phyloP scores from a whole-genome alignment of 768 basidiomycete species.

The Dioszegia crocea region DNA sequence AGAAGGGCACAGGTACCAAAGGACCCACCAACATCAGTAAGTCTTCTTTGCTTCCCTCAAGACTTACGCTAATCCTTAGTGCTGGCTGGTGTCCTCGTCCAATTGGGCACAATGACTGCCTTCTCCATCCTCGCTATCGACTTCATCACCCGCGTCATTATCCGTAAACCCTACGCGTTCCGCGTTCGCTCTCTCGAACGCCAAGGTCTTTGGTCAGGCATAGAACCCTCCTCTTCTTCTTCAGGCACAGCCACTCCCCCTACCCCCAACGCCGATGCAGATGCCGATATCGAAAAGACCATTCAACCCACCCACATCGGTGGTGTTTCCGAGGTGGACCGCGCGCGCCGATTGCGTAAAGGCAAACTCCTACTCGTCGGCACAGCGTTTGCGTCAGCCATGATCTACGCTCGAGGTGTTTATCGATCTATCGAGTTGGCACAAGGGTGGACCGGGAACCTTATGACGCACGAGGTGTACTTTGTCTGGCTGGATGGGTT shows the following conservation, averaged over 20 bases:
- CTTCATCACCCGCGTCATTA: constrained; percentile 34
- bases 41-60: constrained; percentile 1
- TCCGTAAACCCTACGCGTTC: constrained; percentile 21
- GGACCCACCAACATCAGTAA: constrained; percentile 40
- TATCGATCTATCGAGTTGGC: constrained; percentile 41
- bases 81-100: constrained; percentile 45
- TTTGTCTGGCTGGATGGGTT: constrained; percentile 17
- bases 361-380: constrained; percentile 22
- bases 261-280: not conserved
- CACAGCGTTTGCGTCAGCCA: constrained; percentile 31
- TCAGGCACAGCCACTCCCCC: not conserved
- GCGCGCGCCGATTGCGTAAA: constrained; percentile 15
- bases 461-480: constrained; percentile 30
- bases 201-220: not conserved
- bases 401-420: constrained; percentile 39
- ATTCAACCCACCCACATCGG: not conserved
- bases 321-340: not conserved
- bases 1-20: constrained; percentile 21
- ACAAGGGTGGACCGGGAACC: constrained; percentile 38
- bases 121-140: constrained; percentile 39
- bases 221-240: not conserved
- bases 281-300: not conserved
- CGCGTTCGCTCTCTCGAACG: constrained; percentile 8
- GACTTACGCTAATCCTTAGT: constrained; percentile 14
- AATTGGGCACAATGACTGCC: constrained; percentile 41